These are phyloP conservation scores for Stagonosporopsis rhizophila DNA, from an alignment of 2,329 filamentous ascomycete species.

Conservation along the genomic window DNA sequence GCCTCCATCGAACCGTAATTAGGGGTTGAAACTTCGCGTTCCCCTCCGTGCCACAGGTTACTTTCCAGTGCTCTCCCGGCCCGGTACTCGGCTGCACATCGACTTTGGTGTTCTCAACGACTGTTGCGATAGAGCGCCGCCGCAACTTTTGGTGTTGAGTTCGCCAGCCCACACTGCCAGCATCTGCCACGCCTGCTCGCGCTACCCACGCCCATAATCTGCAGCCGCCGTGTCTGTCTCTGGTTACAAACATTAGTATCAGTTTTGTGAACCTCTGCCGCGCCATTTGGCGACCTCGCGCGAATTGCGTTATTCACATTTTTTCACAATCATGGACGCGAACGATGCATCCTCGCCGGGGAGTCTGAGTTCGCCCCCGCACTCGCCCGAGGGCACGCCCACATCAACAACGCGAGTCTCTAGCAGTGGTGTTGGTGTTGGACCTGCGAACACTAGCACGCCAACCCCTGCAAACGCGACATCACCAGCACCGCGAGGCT, in stretches of 20 bases:
- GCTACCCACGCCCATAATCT: constrained; percentile 10
- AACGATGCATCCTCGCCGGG: constrained; percentile 47
- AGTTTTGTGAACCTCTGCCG: constrained; percentile 3
- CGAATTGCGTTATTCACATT: constrained; percentile 15
- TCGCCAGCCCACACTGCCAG: constrained; percentile 28
- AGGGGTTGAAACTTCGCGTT: constrained; percentile 37
- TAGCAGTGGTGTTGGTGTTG: constrained; percentile 40
- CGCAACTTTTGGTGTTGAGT: constrained; percentile 46
- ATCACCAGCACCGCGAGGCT: constrained; percentile 39
- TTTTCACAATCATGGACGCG: constrained; percentile 39
- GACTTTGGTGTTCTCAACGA: constrained; percentile 45
- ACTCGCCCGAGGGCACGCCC: constrained; percentile 47
- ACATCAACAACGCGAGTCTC: constrained; percentile 42
- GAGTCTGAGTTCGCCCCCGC: constrained; percentile 48
- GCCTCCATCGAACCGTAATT: constrained; percentile 40
- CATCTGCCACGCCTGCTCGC: constrained; percentile 17
- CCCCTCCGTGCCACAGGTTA: constrained; percentile 35
- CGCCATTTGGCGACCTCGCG: constrained; percentile 3
- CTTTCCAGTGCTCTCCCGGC: constrained; percentile 26
- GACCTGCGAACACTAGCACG: constrained; percentile 35
- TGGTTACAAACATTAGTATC: constrained; percentile 1
- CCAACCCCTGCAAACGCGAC: constrained; percentile 41
- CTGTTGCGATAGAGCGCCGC: constrained; percentile 35
- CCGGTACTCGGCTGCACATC: constrained; percentile 33
- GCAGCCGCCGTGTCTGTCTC: constrained; percentile 3